A percentile compares a stretch with the other conserved stretches of the same genome.
Evolutionary conservation across 495 filamentous ascomycete species (phyloP).

Genomic region (Evernia prunastri): DNA sequence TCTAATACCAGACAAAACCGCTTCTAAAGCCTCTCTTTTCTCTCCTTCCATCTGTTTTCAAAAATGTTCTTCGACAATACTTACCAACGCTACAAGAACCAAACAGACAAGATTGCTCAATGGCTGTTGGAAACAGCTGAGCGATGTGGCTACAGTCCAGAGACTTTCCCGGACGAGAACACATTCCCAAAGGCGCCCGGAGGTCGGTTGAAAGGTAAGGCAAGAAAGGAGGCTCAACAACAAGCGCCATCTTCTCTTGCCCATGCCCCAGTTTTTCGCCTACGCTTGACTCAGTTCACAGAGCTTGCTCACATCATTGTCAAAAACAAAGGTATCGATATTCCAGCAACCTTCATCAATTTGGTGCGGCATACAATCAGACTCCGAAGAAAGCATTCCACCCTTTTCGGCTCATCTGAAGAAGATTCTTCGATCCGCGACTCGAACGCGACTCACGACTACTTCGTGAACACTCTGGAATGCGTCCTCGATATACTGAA

Average conservation of each 20-base stretch:
- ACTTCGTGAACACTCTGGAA: constrained; percentile 32
- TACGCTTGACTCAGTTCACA: constrained; percentile 3
- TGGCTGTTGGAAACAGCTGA: not conserved
- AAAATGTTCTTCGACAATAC: not conserved
- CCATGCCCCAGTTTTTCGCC: not conserved
- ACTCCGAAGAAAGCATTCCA: constrained; percentile 8
- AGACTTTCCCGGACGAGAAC: not conserved
- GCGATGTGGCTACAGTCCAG: not conserved
- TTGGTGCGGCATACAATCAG: constrained; percentile 1
- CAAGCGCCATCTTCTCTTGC: not conserved
- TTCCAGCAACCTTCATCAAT: not conserved
- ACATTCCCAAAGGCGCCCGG: not conserved
- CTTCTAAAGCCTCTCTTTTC: not conserved
- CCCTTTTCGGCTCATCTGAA: not conserved
- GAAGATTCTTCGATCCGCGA: not conserved
- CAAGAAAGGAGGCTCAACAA: constrained; percentile 4
- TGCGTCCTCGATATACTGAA: constrained; percentile 30
- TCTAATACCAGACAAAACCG: not conserved
- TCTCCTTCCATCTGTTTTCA: not conserved
- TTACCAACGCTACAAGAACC: constrained; percentile 6
- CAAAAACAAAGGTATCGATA: not conserved
- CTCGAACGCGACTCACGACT: constrained; percentile 27
- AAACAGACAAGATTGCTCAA: constrained; percentile 12
- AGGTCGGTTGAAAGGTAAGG: constrained; percentile 5
- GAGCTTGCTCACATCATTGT: constrained; percentile 4